Evolutionary conservation across 148 eudicot genomes (phyloP).

Genomic region (Amaranthus cruentus): DNA sequence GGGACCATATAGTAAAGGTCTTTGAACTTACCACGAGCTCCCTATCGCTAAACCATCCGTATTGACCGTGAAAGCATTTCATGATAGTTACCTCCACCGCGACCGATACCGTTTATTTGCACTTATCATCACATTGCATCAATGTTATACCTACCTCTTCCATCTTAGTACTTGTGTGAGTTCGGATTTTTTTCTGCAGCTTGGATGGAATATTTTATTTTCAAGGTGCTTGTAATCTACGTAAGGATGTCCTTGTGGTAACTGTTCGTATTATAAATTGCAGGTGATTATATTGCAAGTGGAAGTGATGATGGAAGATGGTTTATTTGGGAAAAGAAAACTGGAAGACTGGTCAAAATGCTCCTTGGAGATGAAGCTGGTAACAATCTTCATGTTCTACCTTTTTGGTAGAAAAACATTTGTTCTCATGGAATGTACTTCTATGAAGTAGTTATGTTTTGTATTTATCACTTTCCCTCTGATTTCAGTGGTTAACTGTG

Average conservation of each 20-base stretch:
- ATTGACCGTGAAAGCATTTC: too few relatives aligned
- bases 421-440: background rate
- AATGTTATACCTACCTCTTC: background rate
- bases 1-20: too few relatives aligned
- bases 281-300: constrained; percentile 93
- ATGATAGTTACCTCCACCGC: too few relatives aligned
- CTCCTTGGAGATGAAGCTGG: constrained; percentile 92
- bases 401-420: background rate
- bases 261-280: constrained; percentile 4
- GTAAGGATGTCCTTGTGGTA: background rate
- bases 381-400: constrained; percentile 23
- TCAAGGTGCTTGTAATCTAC: background rate
- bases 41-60: too few relatives aligned
- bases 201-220: background rate
- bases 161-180: background rate
- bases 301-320: constrained; percentile 99
- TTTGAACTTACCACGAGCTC: too few relatives aligned
- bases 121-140: too few relatives aligned
- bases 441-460: background rate
- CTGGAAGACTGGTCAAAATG: constrained; percentile 79
- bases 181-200: background rate
- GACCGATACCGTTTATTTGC: too few relatives aligned
- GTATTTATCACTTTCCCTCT: background rate
- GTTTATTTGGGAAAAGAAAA: constrained; percentile 98
- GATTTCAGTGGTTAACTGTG: constrained; percentile 83